Conservation (phyloP, 2,329 filamentous ascomycete genomes). For the Neonectria hederae region DNA sequence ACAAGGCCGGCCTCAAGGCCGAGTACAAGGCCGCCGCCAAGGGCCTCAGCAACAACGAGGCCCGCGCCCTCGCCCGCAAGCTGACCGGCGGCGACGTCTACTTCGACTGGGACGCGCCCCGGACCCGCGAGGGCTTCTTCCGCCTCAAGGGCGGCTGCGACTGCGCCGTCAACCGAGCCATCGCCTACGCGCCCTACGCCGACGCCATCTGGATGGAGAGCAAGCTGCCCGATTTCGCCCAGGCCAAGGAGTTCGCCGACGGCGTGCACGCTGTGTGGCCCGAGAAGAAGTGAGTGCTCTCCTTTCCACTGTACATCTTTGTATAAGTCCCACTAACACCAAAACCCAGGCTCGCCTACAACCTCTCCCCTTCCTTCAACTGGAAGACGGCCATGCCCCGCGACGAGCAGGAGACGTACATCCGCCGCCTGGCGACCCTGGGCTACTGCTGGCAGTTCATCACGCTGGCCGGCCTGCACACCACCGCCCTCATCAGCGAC, state of each 20-base stretch:
- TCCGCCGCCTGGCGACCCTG: slow-evolving; percentile 82
- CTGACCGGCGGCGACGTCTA: slow-evolving; percentile 82
- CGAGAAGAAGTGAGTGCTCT: slow-evolving; percentile 82
- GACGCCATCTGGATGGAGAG: slow-evolving; percentile 99
- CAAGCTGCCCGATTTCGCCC: slow-evolving; percentile 89
- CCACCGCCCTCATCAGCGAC: slow-evolving; percentile 90
- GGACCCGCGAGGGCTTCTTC: slow-evolving; percentile 96
- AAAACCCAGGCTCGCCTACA: slow-evolving; percentile 82
- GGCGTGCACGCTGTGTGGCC: slow-evolving; percentile 96
- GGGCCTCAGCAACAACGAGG: slow-evolving; percentile 88
- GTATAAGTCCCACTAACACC: slow-evolving; percentile 25
- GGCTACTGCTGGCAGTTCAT: slow-evolving; percentile 99
- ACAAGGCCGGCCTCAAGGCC: slow-evolving; percentile 74
- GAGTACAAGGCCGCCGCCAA: slow-evolving; percentile 74
- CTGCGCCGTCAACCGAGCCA: slow-evolving; percentile 88
- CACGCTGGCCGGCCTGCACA: slow-evolving; percentile 96
- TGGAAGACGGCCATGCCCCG: slow-evolving; percentile 97
- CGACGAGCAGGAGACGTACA: slow-evolving; percentile 96
- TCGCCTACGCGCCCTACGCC: slow-evolving; percentile 91
- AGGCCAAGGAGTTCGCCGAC: slow-evolving; percentile 91
- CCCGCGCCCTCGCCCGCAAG: slow-evolving; percentile 79
- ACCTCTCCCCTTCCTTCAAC: slow-evolving; percentile 98
- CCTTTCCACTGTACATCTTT: background rate
- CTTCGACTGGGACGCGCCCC: slow-evolving; percentile 95
- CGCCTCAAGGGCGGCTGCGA: slow-evolving; percentile 90